Conservation (phyloP, 495 filamentous ascomycete genomes). For the Aspergillus olivimuriae region DNA sequence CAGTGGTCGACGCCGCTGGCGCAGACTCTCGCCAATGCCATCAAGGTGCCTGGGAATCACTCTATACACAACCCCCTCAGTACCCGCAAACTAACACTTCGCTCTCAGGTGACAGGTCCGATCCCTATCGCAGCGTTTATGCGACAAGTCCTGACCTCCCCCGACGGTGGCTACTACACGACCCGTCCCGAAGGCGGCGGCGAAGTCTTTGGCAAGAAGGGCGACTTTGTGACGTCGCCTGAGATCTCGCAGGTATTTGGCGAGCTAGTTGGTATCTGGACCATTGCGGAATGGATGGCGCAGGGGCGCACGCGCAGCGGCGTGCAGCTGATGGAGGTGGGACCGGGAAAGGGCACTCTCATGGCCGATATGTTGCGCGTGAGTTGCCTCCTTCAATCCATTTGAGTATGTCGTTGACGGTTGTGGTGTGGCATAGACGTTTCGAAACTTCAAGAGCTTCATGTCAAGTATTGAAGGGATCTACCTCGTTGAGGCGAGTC, state of each 20-base stretch:
- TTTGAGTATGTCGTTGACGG: not conserved
- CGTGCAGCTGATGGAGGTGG: slow-evolving; percentile 86
- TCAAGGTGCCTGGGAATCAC: slow-evolving; percentile 49
- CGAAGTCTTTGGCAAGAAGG: slow-evolving; percentile 83
- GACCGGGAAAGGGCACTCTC: slow-evolving; percentile 88
- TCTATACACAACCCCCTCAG: too few species aligned
- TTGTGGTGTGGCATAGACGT: slow-evolving; percentile 51
- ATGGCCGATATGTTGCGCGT: slow-evolving; percentile 96
- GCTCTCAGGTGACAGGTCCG: slow-evolving; percentile 61
- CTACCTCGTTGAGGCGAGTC: slow-evolving; percentile 87
- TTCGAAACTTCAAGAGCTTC: slow-evolving; percentile 74
- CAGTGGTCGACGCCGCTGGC: slow-evolving; percentile 89
- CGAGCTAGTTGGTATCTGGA: slow-evolving; percentile 89
- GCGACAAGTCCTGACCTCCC: slow-evolving; percentile 93
- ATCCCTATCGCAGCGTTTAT: slow-evolving; percentile 90
- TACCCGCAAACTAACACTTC: not conserved
- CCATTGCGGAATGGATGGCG: slow-evolving; percentile 90
- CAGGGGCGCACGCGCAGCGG: slow-evolving; percentile 66
- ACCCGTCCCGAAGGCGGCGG: slow-evolving; percentile 49
- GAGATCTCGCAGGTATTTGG: slow-evolving; percentile 98
- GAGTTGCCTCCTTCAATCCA: slow-evolving; percentile 19
- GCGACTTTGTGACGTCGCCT: slow-evolving; percentile 94
- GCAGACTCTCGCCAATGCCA: slow-evolving; percentile 73
- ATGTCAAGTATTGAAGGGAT: slow-evolving; percentile 71
- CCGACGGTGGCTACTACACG: slow-evolving; percentile 92